These are phyloP conservation scores for Kodamaea neixiangensis DNA, from an alignment of 805 yeast species.

Conservation along the genomic window DNA sequence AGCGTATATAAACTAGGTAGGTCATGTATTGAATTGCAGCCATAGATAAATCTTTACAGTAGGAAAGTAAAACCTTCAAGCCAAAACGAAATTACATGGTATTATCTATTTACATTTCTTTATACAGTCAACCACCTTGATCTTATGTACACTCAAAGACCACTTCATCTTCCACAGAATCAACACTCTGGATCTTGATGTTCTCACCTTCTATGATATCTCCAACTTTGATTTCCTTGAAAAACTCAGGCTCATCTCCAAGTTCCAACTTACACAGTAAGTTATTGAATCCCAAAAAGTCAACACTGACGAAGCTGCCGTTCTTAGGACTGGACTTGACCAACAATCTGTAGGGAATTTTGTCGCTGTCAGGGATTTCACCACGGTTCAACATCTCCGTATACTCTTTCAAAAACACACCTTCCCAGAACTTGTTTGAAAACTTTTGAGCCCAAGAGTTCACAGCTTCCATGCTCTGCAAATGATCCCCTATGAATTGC, in stretches of 20 bases:
- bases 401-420: constrained; percentile 34
- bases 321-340: constrained; percentile 25
- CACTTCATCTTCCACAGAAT: constrained; percentile 38
- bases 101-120: constrained; percentile 4
- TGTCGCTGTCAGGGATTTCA: constrained; percentile 13
- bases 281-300: constrained; percentile 26
- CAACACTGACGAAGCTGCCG: constrained; percentile 28
- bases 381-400: constrained; percentile 19
- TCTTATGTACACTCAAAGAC: constrained; percentile 18
- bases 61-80: no score
- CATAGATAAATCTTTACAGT: no score
- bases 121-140: neutral
- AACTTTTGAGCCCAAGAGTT: constrained; percentile 25
- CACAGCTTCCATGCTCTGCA: constrained; percentile 33
- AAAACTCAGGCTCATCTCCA: constrained; percentile 20
- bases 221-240: constrained; percentile 25
- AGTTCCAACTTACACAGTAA: constrained; percentile 25
- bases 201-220: constrained; percentile 19
- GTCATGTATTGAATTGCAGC: no score
- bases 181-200: constrained; percentile 28
- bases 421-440: constrained; percentile 39
- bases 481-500: constrained; percentile 26
- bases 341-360: constrained; percentile 25
- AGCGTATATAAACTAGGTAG: no score
- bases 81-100: neutral